These are phyloP conservation scores for Rhizoclosmatium globosum DNA, from an alignment of 192 early-diverging fungal genomes.

Conservation along the genomic window DNA sequence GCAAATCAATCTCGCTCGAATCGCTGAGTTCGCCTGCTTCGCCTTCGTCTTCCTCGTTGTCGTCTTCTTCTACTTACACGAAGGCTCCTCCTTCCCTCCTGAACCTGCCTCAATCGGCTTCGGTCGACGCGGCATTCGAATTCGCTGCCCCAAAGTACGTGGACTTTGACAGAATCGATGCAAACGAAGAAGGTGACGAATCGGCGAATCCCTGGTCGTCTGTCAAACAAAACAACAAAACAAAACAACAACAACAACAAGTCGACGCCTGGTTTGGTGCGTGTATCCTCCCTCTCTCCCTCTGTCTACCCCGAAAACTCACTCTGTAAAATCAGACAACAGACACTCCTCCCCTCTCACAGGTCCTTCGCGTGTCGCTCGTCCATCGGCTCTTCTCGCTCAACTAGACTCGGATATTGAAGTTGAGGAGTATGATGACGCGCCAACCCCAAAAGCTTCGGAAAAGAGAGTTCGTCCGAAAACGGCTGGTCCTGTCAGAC, in stretches of 20 bases:
- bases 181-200: neutral
- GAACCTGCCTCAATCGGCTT: no score
- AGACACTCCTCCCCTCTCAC: slow-evolving; percentile 6
- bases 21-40: neutral
- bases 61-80: neutral
- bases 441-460: slow-evolving; percentile 16
- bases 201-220: neutral
- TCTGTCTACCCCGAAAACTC: no score
- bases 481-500: neutral
- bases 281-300: neutral
- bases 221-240: neutral
- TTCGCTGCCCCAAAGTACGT: slow-evolving; percentile 11
- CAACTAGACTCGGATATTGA: slow-evolving; percentile 5
- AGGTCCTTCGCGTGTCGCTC: slow-evolving; percentile 1
- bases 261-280: slow-evolving; percentile 26
- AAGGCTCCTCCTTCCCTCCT: no score
- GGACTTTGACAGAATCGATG: slow-evolving; percentile 1
- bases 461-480: neutral
- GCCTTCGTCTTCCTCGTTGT: neutral
- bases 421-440: neutral
- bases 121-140: neutral
- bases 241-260: neutral
- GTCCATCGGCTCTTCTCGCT: neutral
- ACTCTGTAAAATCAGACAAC: neutral
- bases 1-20: neutral